phyloP scores from a whole-genome alignment of 495 filamentous ascomycete genomes.

The Margaritispora aquatica region DNA sequence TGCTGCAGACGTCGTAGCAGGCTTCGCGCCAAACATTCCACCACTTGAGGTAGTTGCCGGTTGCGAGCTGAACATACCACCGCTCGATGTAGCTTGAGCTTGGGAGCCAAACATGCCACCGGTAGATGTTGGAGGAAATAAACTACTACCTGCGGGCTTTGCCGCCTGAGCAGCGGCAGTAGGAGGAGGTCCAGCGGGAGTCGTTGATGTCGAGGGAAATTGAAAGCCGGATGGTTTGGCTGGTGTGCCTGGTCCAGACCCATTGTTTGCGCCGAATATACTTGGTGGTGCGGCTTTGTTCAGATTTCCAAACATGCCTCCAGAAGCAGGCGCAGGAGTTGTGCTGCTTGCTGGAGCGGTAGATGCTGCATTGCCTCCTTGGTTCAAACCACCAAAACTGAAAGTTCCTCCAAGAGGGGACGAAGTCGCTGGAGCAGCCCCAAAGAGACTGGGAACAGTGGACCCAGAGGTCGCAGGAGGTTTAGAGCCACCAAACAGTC shows the following conservation, averaged over 20 bases:
- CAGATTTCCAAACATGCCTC: constrained; percentile 6
- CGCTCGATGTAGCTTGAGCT: neutral
- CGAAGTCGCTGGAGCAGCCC: neutral
- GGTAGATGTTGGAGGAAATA: neutral
- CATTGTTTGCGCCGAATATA: constrained; percentile 25
- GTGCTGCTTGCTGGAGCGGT: constrained; percentile 1
- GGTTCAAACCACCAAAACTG: constrained; percentile 16
- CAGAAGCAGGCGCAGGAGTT: neutral
- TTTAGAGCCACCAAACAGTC: constrained; percentile 5
- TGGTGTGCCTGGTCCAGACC: constrained; percentile 21
- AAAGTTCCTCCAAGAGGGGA: constrained; percentile 4
- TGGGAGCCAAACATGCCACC: neutral
- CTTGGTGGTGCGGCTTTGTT: constrained; percentile 5
- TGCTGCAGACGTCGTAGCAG: no score
- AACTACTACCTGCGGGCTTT: neutral
- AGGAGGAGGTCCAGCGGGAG: constrained; percentile 34
- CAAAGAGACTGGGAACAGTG: neutral
- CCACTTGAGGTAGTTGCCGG: neutral
- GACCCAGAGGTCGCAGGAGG: neutral
- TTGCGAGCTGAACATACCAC: neutral
- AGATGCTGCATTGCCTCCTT: constrained; percentile 4
- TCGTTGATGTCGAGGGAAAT: constrained; percentile 27
- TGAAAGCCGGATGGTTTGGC: constrained; percentile 8
- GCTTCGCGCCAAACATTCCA: neutral
- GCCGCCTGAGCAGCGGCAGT: constrained; percentile 7